phyloP scores from a whole-genome alignment of 208 protist species.

The Acanthamoeba royreba region DNA sequence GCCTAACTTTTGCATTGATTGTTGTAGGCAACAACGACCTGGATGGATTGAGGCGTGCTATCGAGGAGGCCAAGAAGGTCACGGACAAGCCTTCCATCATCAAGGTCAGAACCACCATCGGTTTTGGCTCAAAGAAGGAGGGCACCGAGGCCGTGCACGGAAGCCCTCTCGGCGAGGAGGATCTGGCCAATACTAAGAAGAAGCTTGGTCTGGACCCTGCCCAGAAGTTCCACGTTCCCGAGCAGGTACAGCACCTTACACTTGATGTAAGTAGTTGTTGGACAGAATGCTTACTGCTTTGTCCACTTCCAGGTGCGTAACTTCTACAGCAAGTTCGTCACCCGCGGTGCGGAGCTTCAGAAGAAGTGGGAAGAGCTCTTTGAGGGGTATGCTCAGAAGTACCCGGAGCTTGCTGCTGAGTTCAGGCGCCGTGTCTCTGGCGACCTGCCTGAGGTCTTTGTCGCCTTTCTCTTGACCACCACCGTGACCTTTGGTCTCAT shows the following conservation, averaged over 20 bases:
- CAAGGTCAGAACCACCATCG: conserved; percentile 72
- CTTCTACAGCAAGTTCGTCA: not conserved
- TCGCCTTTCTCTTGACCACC: not conserved
- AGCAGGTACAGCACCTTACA: conserved; percentile 80
- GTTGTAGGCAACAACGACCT: conserved; percentile 83
- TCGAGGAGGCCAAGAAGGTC: conserved; percentile 85
- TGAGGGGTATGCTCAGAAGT: conserved; percentile 80
- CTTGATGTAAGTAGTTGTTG: too few relatives aligned
- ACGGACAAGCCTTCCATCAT: conserved; percentile 94
- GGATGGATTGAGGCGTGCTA: conserved; percentile 84
- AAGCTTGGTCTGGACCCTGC: conserved; percentile 89
- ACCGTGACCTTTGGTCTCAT: too few relatives aligned
- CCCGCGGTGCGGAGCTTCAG: conserved; percentile 30
- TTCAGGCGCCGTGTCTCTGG: conserved; percentile 67
- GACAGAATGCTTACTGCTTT: not conserved
- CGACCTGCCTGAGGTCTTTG: not conserved
- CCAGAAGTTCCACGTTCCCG: conserved; percentile 89
- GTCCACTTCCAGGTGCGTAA: not conserved
- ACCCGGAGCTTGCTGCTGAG: conserved; percentile 79
- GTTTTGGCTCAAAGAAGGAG: conserved; percentile 87
- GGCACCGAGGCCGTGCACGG: conserved; percentile 96
- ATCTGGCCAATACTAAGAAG: conserved; percentile 88
- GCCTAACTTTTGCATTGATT: not conserved
- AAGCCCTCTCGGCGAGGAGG: conserved; percentile 93
- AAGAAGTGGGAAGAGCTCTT: conserved; percentile 85